Base-by-base conservation (phyloP, 2,329 filamentous ascomycete species). In the Arachnopeziza araneosa region DNA sequence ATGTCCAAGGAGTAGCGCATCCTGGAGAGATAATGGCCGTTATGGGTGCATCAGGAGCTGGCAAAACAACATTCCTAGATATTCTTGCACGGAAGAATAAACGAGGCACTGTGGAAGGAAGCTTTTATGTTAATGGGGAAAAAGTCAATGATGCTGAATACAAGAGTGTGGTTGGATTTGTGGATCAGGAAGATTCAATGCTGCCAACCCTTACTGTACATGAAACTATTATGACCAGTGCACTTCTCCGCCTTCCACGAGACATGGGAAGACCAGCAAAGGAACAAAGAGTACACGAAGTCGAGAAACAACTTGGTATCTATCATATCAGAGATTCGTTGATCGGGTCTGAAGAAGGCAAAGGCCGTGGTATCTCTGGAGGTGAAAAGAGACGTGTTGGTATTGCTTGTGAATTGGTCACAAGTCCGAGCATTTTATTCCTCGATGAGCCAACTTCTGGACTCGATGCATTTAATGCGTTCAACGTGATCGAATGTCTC, bases 151-250 rank as follows among this genome's bases (percentile, higher is more conserved):
- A 97, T 72, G 75, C 83, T 30, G 91, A 97, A 64, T 99, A 95
- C 77, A 91, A 90, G 72, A 93, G 86, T 63, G 91, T 98, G 56
- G 89, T 97, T 65, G 95, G 96, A 23, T 99, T 98, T 69, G 95
- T 99, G 50, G 95, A 99, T 69, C 95, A 99, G 76, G 95, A 99
- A 71, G 95, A 99, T 72, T 96, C 93, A 5, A 93, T 99, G 87
- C 81, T 99, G 51, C 88, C 95, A 0, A 99, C 95, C 0, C 79
- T 99, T 67, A 99, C 95, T 0, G 95, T 99, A 9, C 95, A 99
- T 73, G 95, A 99, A 75, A 99, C 95, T 0, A 99, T 99, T 63
- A 80, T 97, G 64, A 97, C 90, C 68, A 98, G 93, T 70, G 95
- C 95, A 24, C 79, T 98, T 21, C 83, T 99, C 54, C 87, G 96